These are phyloP conservation scores for Dictyostelium intermedium DNA, from an alignment of 78 protist genomes.

Conservation along the genomic window DNA sequence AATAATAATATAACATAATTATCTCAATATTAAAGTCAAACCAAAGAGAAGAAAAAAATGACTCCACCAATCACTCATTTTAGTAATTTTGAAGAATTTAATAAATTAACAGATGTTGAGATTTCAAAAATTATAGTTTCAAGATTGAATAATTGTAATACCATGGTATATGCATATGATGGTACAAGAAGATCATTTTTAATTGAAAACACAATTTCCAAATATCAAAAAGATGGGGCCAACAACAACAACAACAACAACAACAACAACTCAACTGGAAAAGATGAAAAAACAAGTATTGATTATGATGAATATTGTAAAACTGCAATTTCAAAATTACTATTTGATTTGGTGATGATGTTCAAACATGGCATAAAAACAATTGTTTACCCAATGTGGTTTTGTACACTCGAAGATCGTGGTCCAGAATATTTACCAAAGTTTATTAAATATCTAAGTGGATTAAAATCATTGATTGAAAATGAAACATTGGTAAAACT, in stretches of 20 bases:
- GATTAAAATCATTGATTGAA: neutral
- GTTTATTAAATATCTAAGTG: conserved; percentile 43
- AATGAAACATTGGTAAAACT: neutral
- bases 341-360: conserved; percentile 37
- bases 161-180: conserved; percentile 73
- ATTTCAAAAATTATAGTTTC: neutral
- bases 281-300: neutral
- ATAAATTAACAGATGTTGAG: neutral
- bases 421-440: conserved; percentile 56
- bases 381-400: conserved; percentile 70
- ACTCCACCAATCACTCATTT: neutral
- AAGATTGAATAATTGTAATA: neutral
- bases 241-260: neutral
- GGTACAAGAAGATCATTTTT: conserved; percentile 62
- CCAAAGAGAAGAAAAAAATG: too few relatives aligned
- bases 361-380: conserved; percentile 51
- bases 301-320: conserved; percentile 31
- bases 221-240: neutral
- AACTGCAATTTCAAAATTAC: conserved; percentile 5
- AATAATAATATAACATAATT: neutral
- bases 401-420: conserved; percentile 41
- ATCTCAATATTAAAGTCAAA: too few relatives aligned
- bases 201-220: conserved; percentile 1
- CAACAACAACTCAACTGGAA: neutral
- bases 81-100: neutral